These are phyloP conservation scores for Pezicula neosporulosa DNA, from an alignment of 2,329 filamentous ascomycete genomes.

Conservation along the genomic window DNA sequence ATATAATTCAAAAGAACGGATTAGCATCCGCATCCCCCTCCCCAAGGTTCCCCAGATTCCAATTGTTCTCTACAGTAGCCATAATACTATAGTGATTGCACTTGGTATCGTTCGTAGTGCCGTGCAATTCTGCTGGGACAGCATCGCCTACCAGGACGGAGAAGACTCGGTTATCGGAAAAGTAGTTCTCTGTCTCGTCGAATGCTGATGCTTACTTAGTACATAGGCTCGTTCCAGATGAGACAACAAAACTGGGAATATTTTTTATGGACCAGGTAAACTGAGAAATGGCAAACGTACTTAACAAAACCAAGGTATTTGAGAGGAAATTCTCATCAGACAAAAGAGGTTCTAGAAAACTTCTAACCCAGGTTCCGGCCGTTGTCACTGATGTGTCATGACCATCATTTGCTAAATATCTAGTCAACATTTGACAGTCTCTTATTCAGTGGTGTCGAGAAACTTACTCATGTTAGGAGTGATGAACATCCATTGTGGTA, in stretches of 20 bases:
- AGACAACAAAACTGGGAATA: too few relatives aligned
- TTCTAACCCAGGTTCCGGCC: constrained; percentile 64
- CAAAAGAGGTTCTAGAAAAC: constrained; percentile 68
- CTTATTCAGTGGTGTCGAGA: background rate
- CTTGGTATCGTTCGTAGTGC: constrained; percentile 63
- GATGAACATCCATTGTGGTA: constrained; percentile 73
- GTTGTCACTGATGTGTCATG: constrained; percentile 69
- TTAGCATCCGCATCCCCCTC: constrained; percentile 30
- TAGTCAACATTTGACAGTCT: background rate
- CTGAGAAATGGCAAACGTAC: constrained; percentile 22
- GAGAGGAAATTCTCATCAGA: constrained; percentile 67
- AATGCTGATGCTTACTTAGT: constrained; percentile 39
- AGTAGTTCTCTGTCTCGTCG: constrained; percentile 70
- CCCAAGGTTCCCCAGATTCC: constrained; percentile 63
- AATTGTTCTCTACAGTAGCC: constrained; percentile 60
- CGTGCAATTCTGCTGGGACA: constrained; percentile 56
- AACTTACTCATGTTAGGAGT: constrained; percentile 63
- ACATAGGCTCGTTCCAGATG: too few relatives aligned
- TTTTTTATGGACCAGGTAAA: background rate
- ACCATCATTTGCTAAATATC: constrained; percentile 57
- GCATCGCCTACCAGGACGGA: constrained; percentile 69
- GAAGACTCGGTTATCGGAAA: constrained; percentile 62
- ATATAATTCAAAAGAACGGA: background rate
- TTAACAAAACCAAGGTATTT: constrained; percentile 69
- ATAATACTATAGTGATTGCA: constrained; percentile 71